These are phyloP conservation scores for Ogataea nitratoaversa DNA, from an alignment of 805 yeast genomes.

Conservation along the genomic window DNA sequence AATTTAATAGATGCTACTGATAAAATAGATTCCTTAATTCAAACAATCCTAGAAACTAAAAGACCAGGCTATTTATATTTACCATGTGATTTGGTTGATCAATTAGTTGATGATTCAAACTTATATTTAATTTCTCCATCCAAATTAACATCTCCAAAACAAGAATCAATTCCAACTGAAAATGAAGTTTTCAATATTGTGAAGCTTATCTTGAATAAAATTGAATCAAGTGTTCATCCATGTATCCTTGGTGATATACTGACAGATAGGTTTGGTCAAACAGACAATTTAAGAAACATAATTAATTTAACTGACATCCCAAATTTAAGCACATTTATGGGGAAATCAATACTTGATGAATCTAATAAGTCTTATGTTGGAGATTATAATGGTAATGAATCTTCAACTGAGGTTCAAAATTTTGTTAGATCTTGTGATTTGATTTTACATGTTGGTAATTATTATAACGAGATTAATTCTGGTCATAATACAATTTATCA, in stretches of 20 bases:
- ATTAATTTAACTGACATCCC: slow-evolving; percentile 48
- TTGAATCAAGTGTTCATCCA: slow-evolving; percentile 56
- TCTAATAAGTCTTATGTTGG: slow-evolving; percentile 62
- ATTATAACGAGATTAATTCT: slow-evolving; percentile 62
- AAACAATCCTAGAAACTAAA: slow-evolving; percentile 47
- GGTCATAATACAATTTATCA: slow-evolving; percentile 53
- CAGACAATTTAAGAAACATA: slow-evolving; percentile 42
- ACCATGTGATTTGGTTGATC: slow-evolving; percentile 65
- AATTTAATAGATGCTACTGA: slow-evolving; percentile 44
- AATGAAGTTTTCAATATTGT: slow-evolving; percentile 29
- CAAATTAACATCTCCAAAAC: not conserved
- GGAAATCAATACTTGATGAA: slow-evolving; percentile 74
- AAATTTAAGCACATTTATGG: slow-evolving; percentile 60
- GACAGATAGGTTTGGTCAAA: slow-evolving; percentile 55
- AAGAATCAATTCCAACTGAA: slow-evolving; percentile 5
- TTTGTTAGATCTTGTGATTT: slow-evolving; percentile 59
- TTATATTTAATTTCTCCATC: slow-evolving; percentile 14
- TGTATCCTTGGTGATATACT: slow-evolving; percentile 69
- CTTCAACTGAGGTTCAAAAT: slow-evolving; percentile 43
- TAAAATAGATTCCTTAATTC: slow-evolving; percentile 67
- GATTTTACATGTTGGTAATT: slow-evolving; percentile 66
- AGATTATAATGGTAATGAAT: slow-evolving; percentile 61
- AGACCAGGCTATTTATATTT: slow-evolving; percentile 82
- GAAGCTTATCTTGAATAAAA: slow-evolving; percentile 39
- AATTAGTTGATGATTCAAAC: slow-evolving; percentile 32